These are phyloP conservation scores for Huntiella omanensis DNA, from an alignment of 2,329 filamentous ascomycete species.

Conservation along the genomic window DNA sequence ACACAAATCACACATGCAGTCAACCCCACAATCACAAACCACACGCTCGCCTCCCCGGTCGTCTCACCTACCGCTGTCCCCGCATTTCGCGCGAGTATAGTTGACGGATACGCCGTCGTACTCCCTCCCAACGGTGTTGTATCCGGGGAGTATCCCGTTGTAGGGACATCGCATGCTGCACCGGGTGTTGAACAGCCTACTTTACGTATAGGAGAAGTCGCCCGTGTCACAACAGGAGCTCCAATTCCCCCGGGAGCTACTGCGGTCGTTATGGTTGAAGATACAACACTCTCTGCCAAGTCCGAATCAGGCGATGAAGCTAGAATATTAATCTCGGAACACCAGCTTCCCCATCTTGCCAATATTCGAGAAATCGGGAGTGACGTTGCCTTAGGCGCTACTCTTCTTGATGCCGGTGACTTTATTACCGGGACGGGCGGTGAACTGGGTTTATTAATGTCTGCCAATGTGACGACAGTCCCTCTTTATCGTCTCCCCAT, in stretches of 20 bases:
- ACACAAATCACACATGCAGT: too few relatives aligned
- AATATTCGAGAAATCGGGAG: conserved; percentile 86
- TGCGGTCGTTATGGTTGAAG: conserved; percentile 82
- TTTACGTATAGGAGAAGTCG: conserved; percentile 56
- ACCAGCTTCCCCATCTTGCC: conserved; percentile 70
- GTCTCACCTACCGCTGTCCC: conserved; percentile 67
- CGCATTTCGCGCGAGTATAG: conserved; percentile 86
- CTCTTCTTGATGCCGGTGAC: conserved; percentile 59
- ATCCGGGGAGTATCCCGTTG: conserved; percentile 70
- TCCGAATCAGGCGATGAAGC: conserved; percentile 60
- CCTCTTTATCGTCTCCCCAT: conserved; percentile 57
- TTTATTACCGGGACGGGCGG: conserved; percentile 74
- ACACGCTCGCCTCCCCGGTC: conserved; percentile 68
- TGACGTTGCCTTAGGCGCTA: conserved; percentile 52
- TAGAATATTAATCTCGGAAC: conserved; percentile 29
- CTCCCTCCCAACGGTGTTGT: conserved; percentile 42
- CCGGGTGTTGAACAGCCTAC: conserved; percentile 41
- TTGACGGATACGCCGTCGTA: conserved; percentile 85
- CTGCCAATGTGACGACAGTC: conserved; percentile 57
- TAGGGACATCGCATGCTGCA: conserved; percentile 69
- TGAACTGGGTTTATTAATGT: conserved; percentile 76
- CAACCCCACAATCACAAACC: conserved; percentile 44
- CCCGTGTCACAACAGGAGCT: conserved; percentile 86
- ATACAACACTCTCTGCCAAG: conserved; percentile 57
- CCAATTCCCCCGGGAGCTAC: conserved; percentile 77